Evolutionary conservation across 2,329 filamentous ascomycete species (phyloP).

Genomic region (Trichoderma koningiopsis): DNA sequence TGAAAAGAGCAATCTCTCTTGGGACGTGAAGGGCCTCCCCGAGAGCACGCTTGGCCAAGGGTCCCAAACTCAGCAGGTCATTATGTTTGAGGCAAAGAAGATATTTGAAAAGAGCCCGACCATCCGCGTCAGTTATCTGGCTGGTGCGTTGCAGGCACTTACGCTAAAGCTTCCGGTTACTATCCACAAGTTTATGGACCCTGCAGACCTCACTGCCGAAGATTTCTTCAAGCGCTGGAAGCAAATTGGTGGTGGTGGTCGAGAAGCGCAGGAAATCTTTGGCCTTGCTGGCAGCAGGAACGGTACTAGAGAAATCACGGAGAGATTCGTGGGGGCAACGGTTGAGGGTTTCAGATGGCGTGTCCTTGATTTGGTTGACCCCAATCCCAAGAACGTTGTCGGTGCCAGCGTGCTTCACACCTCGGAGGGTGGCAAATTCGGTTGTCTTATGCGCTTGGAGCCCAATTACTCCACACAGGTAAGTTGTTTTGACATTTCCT

Average conservation of each 20-base stretch:
- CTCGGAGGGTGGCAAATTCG: conserved; percentile 83
- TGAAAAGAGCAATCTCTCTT: conserved; percentile 69
- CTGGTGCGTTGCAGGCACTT: conserved; percentile 87
- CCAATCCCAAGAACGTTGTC: conserved; percentile 91
- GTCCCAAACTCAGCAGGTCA: conserved; percentile 85
- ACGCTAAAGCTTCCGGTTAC: conserved; percentile 88
- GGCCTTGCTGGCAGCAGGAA: conserved; percentile 57
- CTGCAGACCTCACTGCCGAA: conserved; percentile 79
- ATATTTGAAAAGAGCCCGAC: conserved; percentile 85
- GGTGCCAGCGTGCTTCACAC: conserved; percentile 86
- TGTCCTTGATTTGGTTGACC: conserved; percentile 81
- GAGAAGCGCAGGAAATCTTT: conserved; percentile 89
- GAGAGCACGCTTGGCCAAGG: conserved; percentile 76
- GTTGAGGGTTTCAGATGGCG: conserved; percentile 91
- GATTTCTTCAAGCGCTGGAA: conserved; percentile 99
- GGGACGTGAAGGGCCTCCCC: conserved; percentile 85
- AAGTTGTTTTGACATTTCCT: conserved; percentile 41
- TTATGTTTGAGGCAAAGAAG: conserved; percentile 87
- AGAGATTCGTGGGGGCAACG: conserved; percentile 69
- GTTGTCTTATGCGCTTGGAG: conserved; percentile 89
- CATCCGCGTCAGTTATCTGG: conserved; percentile 90
- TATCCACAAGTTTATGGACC: conserved; percentile 96
- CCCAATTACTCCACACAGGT: conserved; percentile 92
- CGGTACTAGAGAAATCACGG: conserved; percentile 63
- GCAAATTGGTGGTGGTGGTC: conserved; percentile 86